These are phyloP conservation scores for Pseudogymnoascus sp. DNA, from an alignment of 2,329 filamentous ascomycete genomes.

Conservation along the genomic window DNA sequence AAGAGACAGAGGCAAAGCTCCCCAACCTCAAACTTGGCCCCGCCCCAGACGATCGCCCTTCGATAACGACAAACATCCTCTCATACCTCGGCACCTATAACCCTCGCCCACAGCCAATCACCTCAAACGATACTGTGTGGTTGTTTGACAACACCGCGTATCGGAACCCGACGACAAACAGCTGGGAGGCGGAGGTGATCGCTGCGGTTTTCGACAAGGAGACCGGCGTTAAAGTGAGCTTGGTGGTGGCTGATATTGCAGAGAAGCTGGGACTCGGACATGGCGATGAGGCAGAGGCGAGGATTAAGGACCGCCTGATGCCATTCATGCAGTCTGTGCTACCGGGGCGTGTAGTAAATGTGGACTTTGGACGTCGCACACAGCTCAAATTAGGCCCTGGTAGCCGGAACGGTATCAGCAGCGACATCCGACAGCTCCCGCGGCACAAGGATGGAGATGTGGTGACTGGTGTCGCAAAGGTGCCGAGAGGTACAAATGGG, in stretches of 20 bases:
- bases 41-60: conserved; percentile 20
- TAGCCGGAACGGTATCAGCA: conserved; percentile 63
- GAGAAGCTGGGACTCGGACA: conserved; percentile 56
- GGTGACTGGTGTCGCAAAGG: conserved; percentile 38
- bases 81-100: conserved; percentile 44
- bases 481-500: conserved; percentile 45
- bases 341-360: conserved; percentile 59
- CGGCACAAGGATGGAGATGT: conserved; percentile 39
- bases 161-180: conserved; percentile 38
- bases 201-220: conserved; percentile 71
- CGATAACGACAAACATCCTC: conserved; percentile 32
- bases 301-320: conserved; percentile 58
- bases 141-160: conserved; percentile 85
- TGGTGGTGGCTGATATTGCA: conserved; percentile 62
- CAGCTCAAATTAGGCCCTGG: conserved; percentile 57
- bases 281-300: conserved; percentile 48
- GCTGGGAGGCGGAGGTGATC: conserved; percentile 77
- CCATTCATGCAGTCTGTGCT: conserved; percentile 74
- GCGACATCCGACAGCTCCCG: conserved; percentile 49
- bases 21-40: conserved; percentile 28
- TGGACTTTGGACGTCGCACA: conserved; percentile 43
- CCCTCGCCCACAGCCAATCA: conserved; percentile 51
- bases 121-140: conserved; percentile 66
- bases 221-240: conserved; percentile 56
- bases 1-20: conserved; percentile 42